Evolutionary conservation across 192 early-diverging fungal species (phyloP), one percentile per base, ranked within the genome.

Genomic region (Helicostylum pulchrum): DNA sequence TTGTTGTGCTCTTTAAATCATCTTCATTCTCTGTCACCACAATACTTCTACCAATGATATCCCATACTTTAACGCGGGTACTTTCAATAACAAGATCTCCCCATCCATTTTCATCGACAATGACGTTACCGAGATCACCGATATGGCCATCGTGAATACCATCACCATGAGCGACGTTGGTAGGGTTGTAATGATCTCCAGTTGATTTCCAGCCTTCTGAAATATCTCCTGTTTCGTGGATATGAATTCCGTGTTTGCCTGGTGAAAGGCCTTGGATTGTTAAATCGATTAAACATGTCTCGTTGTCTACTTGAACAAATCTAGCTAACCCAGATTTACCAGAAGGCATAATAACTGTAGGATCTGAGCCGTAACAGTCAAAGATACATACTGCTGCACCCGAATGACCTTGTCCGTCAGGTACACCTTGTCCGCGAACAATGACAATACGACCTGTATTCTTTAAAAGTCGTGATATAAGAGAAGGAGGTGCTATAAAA

Each of bases 331-430:
- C 94, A 4, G 80, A 76, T 11, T 53, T 73, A 9, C 65, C 66
- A 3, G 21, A 31, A 19, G 66, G 66, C 4, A 59, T 21, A 0
- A 66, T 64, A 4, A 19, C 19, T 14, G 32, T 30, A 14, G 71
- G 65, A 53, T 78, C 59, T 47, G 45, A 66, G 0, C 69, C 76
- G 46, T 77, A 78, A 58, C 78, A 80, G 57, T 96, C 91, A 55
- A 96, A 88, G 32, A 96, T 95, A 64, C 93, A 94, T 6, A 96
- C 94, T 17, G 94, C 94, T 0, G 93, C 92, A 34, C 90, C 91
- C 46, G 87, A 78, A 62, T 91, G 87, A 7, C 51, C 53, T 26
- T 64, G 75, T 51, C 78, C 85, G 54, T 79, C 73, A 34, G 84
- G 71, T 21, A 83, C 78, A 8, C 89, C 89, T 46, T 88, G 83